Conservation (phyloP, 331 rosid species). For the Stylosanthes scabra region DNA sequence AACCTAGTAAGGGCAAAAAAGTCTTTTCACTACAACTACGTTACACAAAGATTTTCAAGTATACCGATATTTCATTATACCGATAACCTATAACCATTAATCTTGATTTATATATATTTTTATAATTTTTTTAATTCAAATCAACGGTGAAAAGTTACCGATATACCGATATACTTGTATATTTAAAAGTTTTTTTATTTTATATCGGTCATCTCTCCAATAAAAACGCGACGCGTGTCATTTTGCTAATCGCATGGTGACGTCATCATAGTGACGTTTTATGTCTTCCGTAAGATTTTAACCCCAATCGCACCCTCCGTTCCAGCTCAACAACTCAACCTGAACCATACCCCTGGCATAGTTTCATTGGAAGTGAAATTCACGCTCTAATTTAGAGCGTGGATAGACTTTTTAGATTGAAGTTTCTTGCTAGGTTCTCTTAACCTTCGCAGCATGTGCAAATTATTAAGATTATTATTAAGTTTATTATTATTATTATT, state of each 20-base stretch:
- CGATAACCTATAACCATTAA: no score
- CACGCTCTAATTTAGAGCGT: neutral
- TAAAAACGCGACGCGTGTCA: neutral
- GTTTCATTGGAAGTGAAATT: rapidly evolving
- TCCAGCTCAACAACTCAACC: neutral
- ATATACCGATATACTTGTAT: no score
- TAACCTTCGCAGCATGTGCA: conserved; percentile 33
- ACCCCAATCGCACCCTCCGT: neutral
- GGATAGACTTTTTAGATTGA: conserved; percentile 3
- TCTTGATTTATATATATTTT: no score
- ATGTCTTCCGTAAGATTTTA: neutral
- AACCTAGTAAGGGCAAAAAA: neutral
- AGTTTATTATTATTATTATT: neutral
- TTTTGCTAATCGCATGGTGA: neutral
- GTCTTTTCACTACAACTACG: neutral
- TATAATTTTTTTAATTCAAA: no score
- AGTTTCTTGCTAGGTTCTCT: conserved; percentile 42
- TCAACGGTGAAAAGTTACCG: no score
- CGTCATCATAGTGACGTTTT: neutral
- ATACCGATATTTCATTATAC: no score
- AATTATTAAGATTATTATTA: neutral
- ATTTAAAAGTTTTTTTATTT: no score
- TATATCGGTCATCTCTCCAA: neutral
- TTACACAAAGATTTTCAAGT: no score
- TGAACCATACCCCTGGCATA: neutral